Evolutionary conservation across 257 asterid genomes (phyloP), one percentile per base, ranked within the genome.

Genomic region (Solanum chmielewskii): DNA sequence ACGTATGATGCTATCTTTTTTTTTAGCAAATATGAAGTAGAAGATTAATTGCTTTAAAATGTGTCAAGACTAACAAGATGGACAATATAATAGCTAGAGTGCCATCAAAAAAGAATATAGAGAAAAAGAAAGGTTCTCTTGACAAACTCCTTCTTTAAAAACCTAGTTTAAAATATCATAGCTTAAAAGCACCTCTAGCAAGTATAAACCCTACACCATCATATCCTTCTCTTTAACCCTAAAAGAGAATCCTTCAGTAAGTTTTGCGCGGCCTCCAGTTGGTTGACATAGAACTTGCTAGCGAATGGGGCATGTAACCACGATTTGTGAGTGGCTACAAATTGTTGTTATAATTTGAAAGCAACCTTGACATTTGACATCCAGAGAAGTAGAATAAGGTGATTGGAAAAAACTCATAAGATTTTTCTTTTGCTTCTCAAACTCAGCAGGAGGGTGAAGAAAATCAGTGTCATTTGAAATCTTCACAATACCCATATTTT

Each of bases 281-380:
- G 88, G 88, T n/a, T 86, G 86, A 35, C 88, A 78, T 42, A 86
- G 35, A n/a, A 86, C 88, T 27, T 59, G 62, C 78, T 86, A 45
- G 64, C 88, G 62, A 33, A 35, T 86, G 42, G 73, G 52, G 35
- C 88, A 86, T 18, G 68, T 80, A 41, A 86, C 44, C 85, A 74
- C 85, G 4, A 76, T 86, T 29, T 86, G 84, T 1, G 88, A 86
- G 62, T 86, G 88, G 59, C 85, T 75, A 52, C 75, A 86, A 31
- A n/a, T 77, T 42, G n/a, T 77, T 77, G 62, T 77, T 42, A 77
- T 77, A 33, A 33, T 33, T 77, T 42, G 62, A n/a, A 25, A 77
- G 62, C 83, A 77, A 20, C 62, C 62, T 44, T 27, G 62, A 27
- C 83, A 77, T 77, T 77, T 77, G 21, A 77, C 83, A 77, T 42